Conservation (phyloP, 2,329 filamentous ascomycete species). For the Bipolaris victoriae region DNA sequence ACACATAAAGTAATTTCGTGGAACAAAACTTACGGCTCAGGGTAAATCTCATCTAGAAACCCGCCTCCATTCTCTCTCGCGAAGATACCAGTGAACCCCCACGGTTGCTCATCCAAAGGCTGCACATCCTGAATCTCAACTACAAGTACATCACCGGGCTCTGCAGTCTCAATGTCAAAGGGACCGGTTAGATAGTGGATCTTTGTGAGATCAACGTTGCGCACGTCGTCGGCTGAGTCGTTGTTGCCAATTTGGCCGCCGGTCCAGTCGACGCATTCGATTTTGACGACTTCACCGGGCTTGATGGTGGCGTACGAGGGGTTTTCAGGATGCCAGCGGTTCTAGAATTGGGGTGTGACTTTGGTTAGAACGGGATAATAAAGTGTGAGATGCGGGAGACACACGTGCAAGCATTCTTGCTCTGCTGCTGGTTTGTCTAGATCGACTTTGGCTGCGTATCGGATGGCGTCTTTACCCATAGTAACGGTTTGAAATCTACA, state of each 20-base stretch:
- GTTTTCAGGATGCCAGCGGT: conserved; percentile 91
- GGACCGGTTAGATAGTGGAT: conserved; percentile 90
- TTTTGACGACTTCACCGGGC: conserved; percentile 87
- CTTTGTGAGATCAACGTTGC: conserved; percentile 80
- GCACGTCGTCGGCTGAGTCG: conserved; percentile 86
- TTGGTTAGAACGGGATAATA: neutral
- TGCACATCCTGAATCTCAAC: conserved; percentile 95
- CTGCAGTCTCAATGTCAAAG: conserved; percentile 82
- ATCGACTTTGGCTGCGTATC: conserved; percentile 75
- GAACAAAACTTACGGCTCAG: conserved; percentile 67
- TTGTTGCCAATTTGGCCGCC: conserved; percentile 84
- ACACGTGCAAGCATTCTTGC: conserved; percentile 73
- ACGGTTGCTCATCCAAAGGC: conserved; percentile 81
- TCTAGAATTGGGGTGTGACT: conserved; percentile 56
- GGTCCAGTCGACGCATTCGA: conserved; percentile 84
- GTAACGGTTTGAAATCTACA: neutral
- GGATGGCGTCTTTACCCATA: conserved; percentile 64
- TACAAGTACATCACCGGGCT: conserved; percentile 82
- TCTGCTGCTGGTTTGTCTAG: conserved; percentile 73
- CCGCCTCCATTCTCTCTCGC: conserved; percentile 82
- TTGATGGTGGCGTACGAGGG: conserved; percentile 75
- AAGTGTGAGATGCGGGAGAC: conserved; percentile 28
- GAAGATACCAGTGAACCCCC: conserved; percentile 90
- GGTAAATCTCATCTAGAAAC: conserved; percentile 86
- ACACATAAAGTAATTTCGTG: neutral